Conservation (phyloP, 1,139 yeast genomes). For the Yamadazyma oceani region DNA sequence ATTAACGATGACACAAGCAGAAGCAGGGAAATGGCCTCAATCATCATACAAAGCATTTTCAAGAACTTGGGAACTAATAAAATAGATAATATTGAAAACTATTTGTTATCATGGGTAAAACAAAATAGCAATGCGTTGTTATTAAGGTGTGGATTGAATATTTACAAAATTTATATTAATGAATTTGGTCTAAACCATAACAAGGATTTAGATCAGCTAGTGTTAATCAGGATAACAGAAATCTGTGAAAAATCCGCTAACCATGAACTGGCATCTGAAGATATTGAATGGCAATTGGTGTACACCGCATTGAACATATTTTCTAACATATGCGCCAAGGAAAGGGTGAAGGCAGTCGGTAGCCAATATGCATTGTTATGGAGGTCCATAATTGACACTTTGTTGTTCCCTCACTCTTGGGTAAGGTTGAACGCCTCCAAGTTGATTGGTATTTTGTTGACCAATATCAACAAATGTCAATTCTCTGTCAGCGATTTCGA, state of each 20-base stretch:
- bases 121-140: conserved; percentile 55
- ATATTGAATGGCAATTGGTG: conserved; percentile 70
- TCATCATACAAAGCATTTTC: conserved; percentile 58
- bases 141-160: conserved; percentile 73
- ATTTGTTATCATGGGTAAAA: conserved; percentile 66
- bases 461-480: conserved; percentile 37
- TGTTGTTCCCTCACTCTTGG: conserved; percentile 92
- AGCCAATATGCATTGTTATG: conserved; percentile 41
- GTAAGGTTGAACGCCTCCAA: conserved; percentile 73
- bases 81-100: conserved; percentile 53
- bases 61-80: conserved; percentile 43
- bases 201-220: conserved; percentile 39
- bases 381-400: conserved; percentile 51
- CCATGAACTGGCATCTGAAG: conserved; percentile 25
- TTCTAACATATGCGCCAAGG: conserved; percentile 34
- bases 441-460: conserved; percentile 53
- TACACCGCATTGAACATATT: conserved; percentile 66
- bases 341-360: conserved; percentile 32
- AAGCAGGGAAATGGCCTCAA: conserved; percentile 83
- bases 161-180: conserved; percentile 62
- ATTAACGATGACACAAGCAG: conserved; percentile 77
- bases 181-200: conserved; percentile 48
- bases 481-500: conserved; percentile 35
- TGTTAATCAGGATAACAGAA: conserved; percentile 33
- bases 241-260: conserved; percentile 36